Evolutionary conservation across 192 early-diverging fungal genomes (phyloP).

Genomic region (Backusella circina): DNA sequence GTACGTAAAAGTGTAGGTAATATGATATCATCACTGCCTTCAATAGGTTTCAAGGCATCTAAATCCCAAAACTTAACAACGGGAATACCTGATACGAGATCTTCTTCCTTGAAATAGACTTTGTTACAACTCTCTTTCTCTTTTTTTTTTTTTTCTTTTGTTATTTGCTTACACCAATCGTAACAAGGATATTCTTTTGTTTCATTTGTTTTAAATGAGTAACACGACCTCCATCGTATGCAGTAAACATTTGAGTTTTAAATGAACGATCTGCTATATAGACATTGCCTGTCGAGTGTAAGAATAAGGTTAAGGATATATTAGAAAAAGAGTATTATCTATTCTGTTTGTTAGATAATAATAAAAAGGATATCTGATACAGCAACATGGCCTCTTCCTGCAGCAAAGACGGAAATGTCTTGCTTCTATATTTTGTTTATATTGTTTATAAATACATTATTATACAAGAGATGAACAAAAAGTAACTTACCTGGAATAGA

Average conservation of each 20-base stretch:
- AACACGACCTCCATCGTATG: conserved; percentile 59
- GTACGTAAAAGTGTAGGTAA: conserved; percentile 57
- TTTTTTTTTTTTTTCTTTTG: background rate
- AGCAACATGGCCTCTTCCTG: conserved; percentile 9
- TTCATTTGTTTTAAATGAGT: conserved; percentile 82
- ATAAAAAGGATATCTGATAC: conserved; percentile 14
- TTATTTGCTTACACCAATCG: conserved; percentile 65
- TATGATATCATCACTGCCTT: conserved; percentile 38
- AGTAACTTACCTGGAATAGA: conserved; percentile 42
- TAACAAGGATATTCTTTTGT: conserved; percentile 74
- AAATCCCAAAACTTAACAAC: conserved; percentile 82
- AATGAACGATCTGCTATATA: conserved; percentile 66
- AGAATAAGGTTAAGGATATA: conserved; percentile 13
- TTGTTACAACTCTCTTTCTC: conserved; percentile 16
- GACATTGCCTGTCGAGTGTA: conserved; percentile 51
- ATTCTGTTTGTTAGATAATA: background rate
- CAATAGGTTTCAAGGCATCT: conserved; percentile 34
- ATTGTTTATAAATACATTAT: too few relatives aligned
- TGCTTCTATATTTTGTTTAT: conserved; percentile 8
- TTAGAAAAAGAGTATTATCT: background rate
- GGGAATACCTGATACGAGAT: conserved; percentile 40
- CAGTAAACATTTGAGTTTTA: conserved; percentile 61
- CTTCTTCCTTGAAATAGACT: conserved; percentile 43
- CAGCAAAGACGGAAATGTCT: conserved; percentile 9
- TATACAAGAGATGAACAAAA: background rate